Conservation (phyloP, 1,284 basidiomycete genomes). For the Ganoderma resinaceum region DNA sequence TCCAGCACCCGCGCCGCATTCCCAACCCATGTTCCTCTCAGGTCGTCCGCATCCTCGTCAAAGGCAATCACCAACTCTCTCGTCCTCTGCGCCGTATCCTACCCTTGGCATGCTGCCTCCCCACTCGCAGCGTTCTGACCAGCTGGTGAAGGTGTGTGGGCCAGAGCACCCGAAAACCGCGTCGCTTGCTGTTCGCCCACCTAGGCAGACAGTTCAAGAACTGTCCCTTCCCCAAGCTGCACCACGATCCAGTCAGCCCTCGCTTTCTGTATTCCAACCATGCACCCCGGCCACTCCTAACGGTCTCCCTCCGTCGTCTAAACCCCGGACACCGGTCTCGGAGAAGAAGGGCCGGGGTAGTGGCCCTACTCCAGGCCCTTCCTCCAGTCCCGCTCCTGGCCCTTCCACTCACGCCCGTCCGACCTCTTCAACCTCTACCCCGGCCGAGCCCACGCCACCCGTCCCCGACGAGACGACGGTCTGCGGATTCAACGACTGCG, state of each 20-base stretch:
- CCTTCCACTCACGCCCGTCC: background rate
- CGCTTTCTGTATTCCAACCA: background rate
- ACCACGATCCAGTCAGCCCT: background rate
- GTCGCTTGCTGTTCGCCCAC: background rate
- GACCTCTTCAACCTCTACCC: background rate
- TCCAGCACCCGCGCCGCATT: background rate
- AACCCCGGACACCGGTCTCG: background rate
- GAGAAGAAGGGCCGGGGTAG: background rate
- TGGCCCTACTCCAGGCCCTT: background rate
- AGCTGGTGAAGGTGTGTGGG: background rate
- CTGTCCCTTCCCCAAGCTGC: background rate
- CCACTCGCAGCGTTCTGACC: background rate
- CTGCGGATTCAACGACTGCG: slow-evolving; percentile 4
- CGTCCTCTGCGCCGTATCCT: background rate
- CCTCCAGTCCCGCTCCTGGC: background rate
- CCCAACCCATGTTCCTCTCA: too few species aligned
- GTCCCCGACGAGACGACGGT: background rate
- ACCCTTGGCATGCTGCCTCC: background rate
- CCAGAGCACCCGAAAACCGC: background rate
- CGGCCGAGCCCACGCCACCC: background rate
- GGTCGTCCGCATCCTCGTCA: background rate
- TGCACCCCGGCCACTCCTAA: background rate
- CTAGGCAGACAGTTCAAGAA: background rate
- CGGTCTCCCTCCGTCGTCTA: background rate
- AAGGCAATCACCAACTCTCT: background rate